Base-by-base conservation (phyloP, 495 filamentous ascomycete genomes). In the Physcia stellaris region DNA sequence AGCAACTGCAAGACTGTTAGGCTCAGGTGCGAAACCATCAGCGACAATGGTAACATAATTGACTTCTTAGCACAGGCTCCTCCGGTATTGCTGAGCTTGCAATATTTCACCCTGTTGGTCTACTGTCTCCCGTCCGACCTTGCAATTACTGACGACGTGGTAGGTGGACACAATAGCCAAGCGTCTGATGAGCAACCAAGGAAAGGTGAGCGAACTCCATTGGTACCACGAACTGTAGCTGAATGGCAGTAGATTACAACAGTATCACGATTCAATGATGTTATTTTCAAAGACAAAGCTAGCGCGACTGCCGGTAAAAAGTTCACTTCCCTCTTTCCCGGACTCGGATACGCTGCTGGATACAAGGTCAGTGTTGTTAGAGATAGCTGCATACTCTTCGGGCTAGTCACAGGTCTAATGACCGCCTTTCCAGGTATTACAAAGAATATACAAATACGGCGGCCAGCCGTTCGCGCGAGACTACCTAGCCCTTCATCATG, bases 381-480 rank as follows among this genome's bases (percentile, higher is more conserved):
- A 17, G 19, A 13, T 13, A 28, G 9, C 26, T 28, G 9, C 26
- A 9, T 28, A 9, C 26, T 28, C 9, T 28, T 13, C 9, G n/a
- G 26, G 26, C 13, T 28, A 28, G 9, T 28, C 13, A 18, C 12
- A 9, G 0, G 1, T 21, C 16, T n/a, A 6, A 11, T 17, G 10
- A 10, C 3, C 24, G 24, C 23, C 34, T 47, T 49, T 24, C 32
- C 28, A 83, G 79, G 66, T 90, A 41, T 73, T 93, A 39, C 90
- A 99, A 71, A 71, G 90, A 51, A 77, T 99, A 54, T 99, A 99
- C 70, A 99, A 99, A 63, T 99, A 94, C 56, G 90, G 90, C 43
- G 90, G 90, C 38, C 90, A 99, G 69, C 90, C 90, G 6, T 88
- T 95, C 52, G 86, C 79, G 2, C 78, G 88, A 29, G 90, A 99